Base-by-base conservation (phyloP, 2,329 filamentous ascomycete genomes). In the Dendrostoma leiphaemia region DNA sequence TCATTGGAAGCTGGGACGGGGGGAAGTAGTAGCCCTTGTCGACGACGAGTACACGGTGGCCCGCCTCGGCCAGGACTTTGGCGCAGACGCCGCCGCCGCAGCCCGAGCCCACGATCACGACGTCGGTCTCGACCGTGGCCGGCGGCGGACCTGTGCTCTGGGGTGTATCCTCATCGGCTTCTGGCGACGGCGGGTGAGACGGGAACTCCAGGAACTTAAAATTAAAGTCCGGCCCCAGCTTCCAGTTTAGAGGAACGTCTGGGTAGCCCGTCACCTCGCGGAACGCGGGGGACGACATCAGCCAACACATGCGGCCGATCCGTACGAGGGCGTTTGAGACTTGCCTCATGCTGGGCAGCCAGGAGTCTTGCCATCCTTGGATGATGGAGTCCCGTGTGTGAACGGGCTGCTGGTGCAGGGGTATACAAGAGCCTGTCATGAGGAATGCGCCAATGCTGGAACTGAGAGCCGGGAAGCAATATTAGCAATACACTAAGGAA, bases 31-130 rank as follows among this genome's bases (percentile, higher is more conserved):
- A 91, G 2, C 81, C 82, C 64, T 91, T 92, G 61, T 95, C 91
- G 3, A 91, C 85, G 1, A 97, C 89, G 4, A 96, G 68, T 26
- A 96, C 90, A 19, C 77, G 61, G 59, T 89, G 78, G 4, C 89
- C 90, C 1, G 86, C 88, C 69, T 91, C 86, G 9, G 91, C 83
- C 1, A 96, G 74, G 48, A 89, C 87, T 69, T 92, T 92, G 23
- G 92, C 91, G 32, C 81, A 83, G 0, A 96, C 91, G 9, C 80
- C 90, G 37, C 89, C 91, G 59, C 92, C 92, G 62, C 90, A 95
- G 26, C 92, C 92, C 34, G 89, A 94, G 2, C 92, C 92, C 19
- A 97, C 80, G 54, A 97, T 85, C 37, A 96, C 83, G 1, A 96
- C 84, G 67, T 97, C 93, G 0, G 89, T 87, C 51, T 91, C 83